phyloP scores from a whole-genome alignment of 192 early-diverging fungal species.

The Coemansia sp. region DNA sequence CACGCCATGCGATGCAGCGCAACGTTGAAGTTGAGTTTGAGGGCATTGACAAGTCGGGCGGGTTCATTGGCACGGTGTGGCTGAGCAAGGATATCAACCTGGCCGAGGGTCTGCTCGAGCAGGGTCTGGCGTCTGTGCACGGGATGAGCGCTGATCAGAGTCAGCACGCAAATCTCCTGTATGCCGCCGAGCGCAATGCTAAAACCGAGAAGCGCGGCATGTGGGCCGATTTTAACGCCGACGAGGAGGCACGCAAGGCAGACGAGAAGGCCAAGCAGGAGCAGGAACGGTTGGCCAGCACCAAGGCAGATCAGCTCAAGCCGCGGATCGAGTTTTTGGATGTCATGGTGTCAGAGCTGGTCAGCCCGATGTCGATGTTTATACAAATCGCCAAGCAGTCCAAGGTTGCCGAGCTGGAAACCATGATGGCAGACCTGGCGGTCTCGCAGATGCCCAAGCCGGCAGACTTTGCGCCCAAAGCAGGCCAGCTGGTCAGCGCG shows the following conservation, averaged over 20 bases:
- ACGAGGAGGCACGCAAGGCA: constrained; percentile 11
- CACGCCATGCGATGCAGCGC: constrained; percentile 73
- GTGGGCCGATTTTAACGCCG: constrained; percentile 61
- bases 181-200: constrained; percentile 76
- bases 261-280: constrained; percentile 27
- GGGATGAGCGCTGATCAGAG: constrained; percentile 84
- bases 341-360: constrained; percentile 70
- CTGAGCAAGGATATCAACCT: constrained; percentile 63
- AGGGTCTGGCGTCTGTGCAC: constrained; percentile 82
- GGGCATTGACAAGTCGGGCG: constrained; percentile 84
- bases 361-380: constrained; percentile 60
- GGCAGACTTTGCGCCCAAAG: constrained; percentile 60
- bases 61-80: constrained; percentile 89
- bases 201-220: constrained; percentile 67
- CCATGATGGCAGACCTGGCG: constrained; percentile 80
- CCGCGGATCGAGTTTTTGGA: constrained; percentile 66
- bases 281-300: constrained; percentile 25
- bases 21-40: constrained; percentile 92
- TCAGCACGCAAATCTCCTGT: constrained; percentile 65
- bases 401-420: constrained; percentile 68
- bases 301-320: constrained; percentile 52
- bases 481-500: constrained; percentile 71
- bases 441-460: constrained; percentile 54
- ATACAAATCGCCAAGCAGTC: constrained; percentile 61
- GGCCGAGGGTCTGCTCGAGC: constrained; percentile 69